A percentile compares a stretch with the other conserved stretches of the same genome.
Evolutionary conservation across 129 eudicot genomes (phyloP).

Genomic region (Tanacetum coccineum): DNA sequence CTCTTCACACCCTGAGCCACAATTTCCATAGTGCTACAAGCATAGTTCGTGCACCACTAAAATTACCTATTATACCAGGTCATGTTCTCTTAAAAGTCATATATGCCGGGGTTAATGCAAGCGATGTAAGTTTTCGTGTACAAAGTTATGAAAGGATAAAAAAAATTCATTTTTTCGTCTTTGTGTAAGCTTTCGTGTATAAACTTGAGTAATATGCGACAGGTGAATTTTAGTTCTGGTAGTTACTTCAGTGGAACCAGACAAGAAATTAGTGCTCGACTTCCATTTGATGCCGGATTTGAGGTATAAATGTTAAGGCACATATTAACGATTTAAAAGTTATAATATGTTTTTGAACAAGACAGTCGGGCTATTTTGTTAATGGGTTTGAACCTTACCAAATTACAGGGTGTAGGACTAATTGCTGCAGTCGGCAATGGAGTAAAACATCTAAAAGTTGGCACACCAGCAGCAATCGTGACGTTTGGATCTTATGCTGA

Average conservation of each 20-base stretch:
- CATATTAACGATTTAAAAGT: too few relatives aligned
- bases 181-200: too few relatives aligned
- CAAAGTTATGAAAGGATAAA: background rate
- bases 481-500: constrained; percentile 92
- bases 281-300: constrained; percentile 94
- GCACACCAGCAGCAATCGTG: constrained; percentile 94
- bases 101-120: constrained; percentile 96
- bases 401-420: constrained; percentile 83
- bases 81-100: constrained; percentile 80
- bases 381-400: background rate
- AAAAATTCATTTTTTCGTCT: too few relatives aligned
- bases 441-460: constrained; percentile 61
- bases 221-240: constrained; percentile 98
- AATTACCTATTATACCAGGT: constrained; percentile 59
- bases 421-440: constrained; percentile 87
- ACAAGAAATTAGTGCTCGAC: constrained; percentile 51
- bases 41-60: constrained; percentile 59
- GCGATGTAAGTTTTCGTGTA: constrained; percentile 68
- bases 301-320: constrained; percentile 49
- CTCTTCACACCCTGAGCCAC: constrained; percentile 84
- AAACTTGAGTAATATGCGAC: too few relatives aligned
- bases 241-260: constrained; percentile 73
- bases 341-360: too few relatives aligned
- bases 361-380: background rate
- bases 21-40: constrained; percentile 78